A percentile compares a stretch with the other conserved stretches of the same genome.
Evolutionary conservation across 441 rosid genomes (phyloP).

Genomic region (Pelargonium cotyledonis): DNA sequence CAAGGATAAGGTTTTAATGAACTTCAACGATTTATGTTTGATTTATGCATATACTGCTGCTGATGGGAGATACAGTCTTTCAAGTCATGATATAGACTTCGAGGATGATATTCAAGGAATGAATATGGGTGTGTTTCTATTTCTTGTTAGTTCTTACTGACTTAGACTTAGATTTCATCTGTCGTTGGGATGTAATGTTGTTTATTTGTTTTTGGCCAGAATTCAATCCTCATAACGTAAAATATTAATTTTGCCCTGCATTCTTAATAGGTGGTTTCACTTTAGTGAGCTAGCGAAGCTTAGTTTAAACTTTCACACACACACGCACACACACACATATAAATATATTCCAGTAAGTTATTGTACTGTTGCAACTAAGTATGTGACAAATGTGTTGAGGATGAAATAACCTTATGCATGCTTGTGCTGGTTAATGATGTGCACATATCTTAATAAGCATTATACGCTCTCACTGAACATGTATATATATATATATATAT

Average conservation of each 20-base stretch:
- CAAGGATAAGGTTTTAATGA: constrained; percentile 62
- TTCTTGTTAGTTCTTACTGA: background rate
- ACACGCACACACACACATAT: too few species aligned
- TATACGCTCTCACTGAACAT: background rate
- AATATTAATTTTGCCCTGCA: background rate
- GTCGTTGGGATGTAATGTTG: background rate
- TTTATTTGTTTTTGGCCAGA: background rate
- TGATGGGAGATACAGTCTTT: constrained; percentile 87
- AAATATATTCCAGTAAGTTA: too few species aligned
- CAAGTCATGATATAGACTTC: constrained; percentile 77
- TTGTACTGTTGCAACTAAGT: background rate
- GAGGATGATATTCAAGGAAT: constrained; percentile 59
- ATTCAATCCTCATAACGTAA: background rate
- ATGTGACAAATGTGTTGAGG: background rate
- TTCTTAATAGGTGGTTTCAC: background rate
- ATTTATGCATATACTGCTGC: constrained; percentile 76
- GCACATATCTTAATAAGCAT: background rate
- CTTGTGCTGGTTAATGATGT: background rate
- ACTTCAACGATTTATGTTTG: constrained; percentile 66
- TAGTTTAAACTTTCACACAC: background rate
- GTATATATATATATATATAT: too few species aligned
- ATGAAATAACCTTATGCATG: background rate
- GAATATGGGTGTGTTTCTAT: constrained; percentile 40
- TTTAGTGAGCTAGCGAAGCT: background rate
- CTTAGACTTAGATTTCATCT: background rate